These are phyloP conservation scores for Tetracladium marchalianum DNA, from an alignment of 495 filamentous ascomycete species.

Conservation along the genomic window DNA sequence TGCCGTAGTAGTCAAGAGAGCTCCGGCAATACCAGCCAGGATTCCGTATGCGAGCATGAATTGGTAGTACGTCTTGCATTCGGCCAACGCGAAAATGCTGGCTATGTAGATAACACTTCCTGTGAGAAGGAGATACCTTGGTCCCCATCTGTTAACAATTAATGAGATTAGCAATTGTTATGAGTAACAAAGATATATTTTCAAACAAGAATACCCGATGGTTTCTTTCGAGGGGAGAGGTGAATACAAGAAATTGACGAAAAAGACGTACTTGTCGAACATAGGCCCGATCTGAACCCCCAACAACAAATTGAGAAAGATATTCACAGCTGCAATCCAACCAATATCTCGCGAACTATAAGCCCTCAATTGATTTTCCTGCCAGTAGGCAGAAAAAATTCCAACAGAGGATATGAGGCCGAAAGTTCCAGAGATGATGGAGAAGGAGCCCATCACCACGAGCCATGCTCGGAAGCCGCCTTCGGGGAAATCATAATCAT, in stretches of 20 bases:
- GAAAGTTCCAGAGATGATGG: constrained; percentile 53
- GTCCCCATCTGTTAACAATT: neutral
- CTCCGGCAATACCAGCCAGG: constrained; percentile 44
- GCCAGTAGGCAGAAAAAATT: constrained; percentile 54
- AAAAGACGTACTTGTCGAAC: constrained; percentile 43
- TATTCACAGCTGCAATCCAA: constrained; percentile 54
- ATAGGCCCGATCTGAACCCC: constrained; percentile 60
- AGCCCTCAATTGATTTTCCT: constrained; percentile 43
- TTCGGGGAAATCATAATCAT: constrained; percentile 42
- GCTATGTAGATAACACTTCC: constrained; percentile 10
- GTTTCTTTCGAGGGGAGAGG: constrained; percentile 26
- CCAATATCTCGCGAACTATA: constrained; percentile 48
- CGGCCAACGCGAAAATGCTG: constrained; percentile 7
- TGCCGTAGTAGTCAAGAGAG: constrained; percentile 48
- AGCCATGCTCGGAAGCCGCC: constrained; percentile 51
- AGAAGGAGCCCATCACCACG: constrained; percentile 50
- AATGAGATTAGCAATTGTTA: neutral
- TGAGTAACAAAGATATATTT: constrained; percentile 22
- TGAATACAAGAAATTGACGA: too few species aligned
- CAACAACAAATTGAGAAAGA: constrained; percentile 53
- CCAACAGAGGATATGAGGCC: constrained; percentile 55
- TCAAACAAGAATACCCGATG: constrained; percentile 34
- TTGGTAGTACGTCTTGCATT: constrained; percentile 51
- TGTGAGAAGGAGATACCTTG: constrained; percentile 3
- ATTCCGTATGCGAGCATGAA: constrained; percentile 53